Evolutionary conservation across 2,329 filamentous ascomycete species (phyloP).

Genomic region (Aspergillus sp.): DNA sequence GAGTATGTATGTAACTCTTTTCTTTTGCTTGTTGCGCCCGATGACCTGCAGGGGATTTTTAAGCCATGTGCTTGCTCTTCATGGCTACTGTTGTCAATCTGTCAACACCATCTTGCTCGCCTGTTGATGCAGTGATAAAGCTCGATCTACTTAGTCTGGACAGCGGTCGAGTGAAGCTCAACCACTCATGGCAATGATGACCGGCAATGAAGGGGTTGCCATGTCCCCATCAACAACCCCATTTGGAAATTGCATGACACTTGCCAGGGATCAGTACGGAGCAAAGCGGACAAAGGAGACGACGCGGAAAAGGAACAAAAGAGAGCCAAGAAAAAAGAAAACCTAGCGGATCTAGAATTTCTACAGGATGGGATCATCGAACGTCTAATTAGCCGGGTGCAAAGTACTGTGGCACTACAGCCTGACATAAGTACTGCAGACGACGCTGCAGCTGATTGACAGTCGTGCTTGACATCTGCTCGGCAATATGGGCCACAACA

Average conservation of each 20-base stretch:
- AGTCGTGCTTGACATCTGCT: neutral
- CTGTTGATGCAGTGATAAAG: neutral
- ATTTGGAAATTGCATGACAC: neutral
- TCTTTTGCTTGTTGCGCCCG: neutral
- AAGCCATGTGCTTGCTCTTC: neutral
- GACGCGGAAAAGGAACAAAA: neutral
- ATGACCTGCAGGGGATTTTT: neutral
- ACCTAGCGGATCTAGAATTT: neutral
- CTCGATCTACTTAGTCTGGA: neutral
- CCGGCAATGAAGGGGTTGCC: neutral
- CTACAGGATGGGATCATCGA: neutral
- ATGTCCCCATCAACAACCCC: neutral
- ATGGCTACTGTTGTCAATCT: too few species aligned
- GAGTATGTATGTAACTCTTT: neutral
- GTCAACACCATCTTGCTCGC: neutral
- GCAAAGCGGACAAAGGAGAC: neutral
- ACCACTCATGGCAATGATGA: neutral
- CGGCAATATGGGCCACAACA: neutral
- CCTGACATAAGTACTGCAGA: neutral
- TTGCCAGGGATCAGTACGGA: neutral
- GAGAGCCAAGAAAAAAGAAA: neutral
- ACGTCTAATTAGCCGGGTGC: neutral
- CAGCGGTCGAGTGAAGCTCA: neutral
- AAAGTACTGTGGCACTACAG: neutral
- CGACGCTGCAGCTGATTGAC: neutral